Evolutionary conservation across 352 stramenopile species (phyloP).

Genomic region (Pythium graminicola): DNA sequence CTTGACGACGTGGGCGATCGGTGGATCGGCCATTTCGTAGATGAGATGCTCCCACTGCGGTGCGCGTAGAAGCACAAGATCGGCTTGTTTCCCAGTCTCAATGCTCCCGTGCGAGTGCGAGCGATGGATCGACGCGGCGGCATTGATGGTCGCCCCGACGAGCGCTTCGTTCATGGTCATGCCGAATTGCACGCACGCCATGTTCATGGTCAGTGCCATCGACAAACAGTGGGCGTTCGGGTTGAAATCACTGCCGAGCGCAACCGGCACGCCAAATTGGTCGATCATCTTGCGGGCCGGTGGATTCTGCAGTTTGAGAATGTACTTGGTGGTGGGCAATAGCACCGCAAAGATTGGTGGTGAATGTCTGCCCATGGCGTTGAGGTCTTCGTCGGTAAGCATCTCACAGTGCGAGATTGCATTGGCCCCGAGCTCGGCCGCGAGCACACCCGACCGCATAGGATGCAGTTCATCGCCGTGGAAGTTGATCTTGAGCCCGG

Average conservation of each 20-base stretch:
- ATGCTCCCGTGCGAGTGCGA: slow-evolving; percentile 69
- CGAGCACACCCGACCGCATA: slow-evolving; percentile 62
- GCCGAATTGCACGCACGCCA: slow-evolving; percentile 73
- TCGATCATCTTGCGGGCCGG: slow-evolving; percentile 68
- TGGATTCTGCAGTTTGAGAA: slow-evolving; percentile 68
- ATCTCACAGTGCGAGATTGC: slow-evolving; percentile 77
- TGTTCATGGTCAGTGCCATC: slow-evolving; percentile 86
- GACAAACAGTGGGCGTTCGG: slow-evolving; percentile 82
- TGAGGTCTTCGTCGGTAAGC: slow-evolving; percentile 55
- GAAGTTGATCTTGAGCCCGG: slow-evolving; percentile 78
- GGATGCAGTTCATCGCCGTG: slow-evolving; percentile 75
- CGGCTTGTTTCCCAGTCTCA: slow-evolving; percentile 67
- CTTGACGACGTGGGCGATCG: slow-evolving; percentile 76
- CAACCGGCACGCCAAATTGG: slow-evolving; percentile 47
- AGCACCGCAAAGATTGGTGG: slow-evolving; percentile 66
- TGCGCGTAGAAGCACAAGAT: slow-evolving; percentile 61
- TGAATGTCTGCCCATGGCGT: slow-evolving; percentile 50
- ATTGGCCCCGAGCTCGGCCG: slow-evolving; percentile 46
- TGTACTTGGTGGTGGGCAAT: slow-evolving; percentile 81
- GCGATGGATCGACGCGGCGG: slow-evolving; percentile 70
- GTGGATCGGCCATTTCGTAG: slow-evolving; percentile 79
- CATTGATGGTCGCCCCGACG: slow-evolving; percentile 77
- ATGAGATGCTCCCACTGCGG: slow-evolving; percentile 80
- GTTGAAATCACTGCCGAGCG: slow-evolving; percentile 81
- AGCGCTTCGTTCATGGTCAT: slow-evolving; percentile 86